Percentiles rank a stretch among this genome's conserved stretches.
phyloP scores from a whole-genome alignment of 257 asterid species.

The Cynanchum wilfordii region DNA sequence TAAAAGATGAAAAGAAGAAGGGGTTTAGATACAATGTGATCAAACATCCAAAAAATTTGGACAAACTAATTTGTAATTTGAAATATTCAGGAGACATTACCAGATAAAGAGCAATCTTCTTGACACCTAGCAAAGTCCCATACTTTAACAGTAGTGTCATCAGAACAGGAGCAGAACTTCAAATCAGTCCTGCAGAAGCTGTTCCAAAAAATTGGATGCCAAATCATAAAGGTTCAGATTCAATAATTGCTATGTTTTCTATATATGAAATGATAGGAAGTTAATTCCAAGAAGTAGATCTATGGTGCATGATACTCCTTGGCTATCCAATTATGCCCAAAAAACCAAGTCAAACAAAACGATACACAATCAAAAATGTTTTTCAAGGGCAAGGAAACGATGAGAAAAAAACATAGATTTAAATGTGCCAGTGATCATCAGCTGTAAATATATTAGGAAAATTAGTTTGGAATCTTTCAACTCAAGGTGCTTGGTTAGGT shows the following conservation, averaged over 20 bases:
- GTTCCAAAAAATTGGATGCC: constrained; percentile 17
- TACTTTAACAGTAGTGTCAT: constrained; percentile 93
- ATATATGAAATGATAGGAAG: not conserved
- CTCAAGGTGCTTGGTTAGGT: not conserved
- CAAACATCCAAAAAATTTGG: not conserved
- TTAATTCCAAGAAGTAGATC: not conserved
- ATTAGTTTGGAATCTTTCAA: not conserved
- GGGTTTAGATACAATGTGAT: not conserved
- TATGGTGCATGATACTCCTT: not conserved
- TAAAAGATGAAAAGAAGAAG: not conserved
- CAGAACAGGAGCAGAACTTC: constrained; percentile 99
- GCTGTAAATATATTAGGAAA: not conserved
- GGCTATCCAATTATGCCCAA: not conserved
- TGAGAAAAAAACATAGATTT: not conserved
- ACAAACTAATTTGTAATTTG: constrained; percentile 12
- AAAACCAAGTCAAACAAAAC: not conserved
- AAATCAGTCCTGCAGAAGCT: constrained; percentile 98
- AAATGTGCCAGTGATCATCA: not conserved
- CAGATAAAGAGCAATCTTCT: constrained; percentile 90
- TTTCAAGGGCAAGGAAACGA: not conserved
- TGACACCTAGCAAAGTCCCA: constrained; percentile 99
- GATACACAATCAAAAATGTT: not conserved
- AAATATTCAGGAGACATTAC: constrained; percentile 63
- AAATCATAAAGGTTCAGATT: not conserved
- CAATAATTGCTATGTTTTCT: not conserved